Conservation (phyloP, 23 red algal species). For the Gracilaria vermiculophylla region DNA sequence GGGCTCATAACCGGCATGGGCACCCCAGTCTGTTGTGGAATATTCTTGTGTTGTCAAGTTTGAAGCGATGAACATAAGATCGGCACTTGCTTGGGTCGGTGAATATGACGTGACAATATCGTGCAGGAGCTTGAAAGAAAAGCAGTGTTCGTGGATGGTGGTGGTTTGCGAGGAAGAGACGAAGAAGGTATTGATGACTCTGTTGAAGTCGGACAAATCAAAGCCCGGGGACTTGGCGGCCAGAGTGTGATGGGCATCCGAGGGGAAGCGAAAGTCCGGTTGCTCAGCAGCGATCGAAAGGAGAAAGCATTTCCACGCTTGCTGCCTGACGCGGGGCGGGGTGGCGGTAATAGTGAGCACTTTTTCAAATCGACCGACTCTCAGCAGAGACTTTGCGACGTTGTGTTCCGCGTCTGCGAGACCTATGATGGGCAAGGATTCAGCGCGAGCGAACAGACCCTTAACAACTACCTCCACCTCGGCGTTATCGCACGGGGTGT, state of each 20-base stretch:
- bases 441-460: background rate
- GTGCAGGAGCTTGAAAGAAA: background rate
- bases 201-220: constrained; percentile 24
- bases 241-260: background rate
- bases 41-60: background rate
- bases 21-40: constrained; percentile 27
- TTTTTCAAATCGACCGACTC: constrained; percentile 52
- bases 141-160: background rate
- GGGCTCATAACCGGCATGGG: constrained; percentile 47
- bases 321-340: background rate
- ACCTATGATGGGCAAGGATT: constrained; percentile 1
- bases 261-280: background rate
- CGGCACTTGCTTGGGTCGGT: background rate
- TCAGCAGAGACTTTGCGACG: constrained; percentile 1
- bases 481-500: background rate
- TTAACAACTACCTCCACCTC: constrained; percentile 1
- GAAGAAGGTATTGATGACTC: background rate
- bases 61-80: background rate
- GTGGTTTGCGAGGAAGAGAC: background rate
- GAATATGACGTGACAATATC: constrained; percentile 8
- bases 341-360: constrained; percentile 9
- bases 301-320: constrained; percentile 44
- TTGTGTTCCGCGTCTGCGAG: background rate
- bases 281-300: background rate
- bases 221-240: constrained; percentile 32